Base-by-base conservation (phyloP, 2,329 filamentous ascomycete species). In the Stagonosporopsis vannaccii region DNA sequence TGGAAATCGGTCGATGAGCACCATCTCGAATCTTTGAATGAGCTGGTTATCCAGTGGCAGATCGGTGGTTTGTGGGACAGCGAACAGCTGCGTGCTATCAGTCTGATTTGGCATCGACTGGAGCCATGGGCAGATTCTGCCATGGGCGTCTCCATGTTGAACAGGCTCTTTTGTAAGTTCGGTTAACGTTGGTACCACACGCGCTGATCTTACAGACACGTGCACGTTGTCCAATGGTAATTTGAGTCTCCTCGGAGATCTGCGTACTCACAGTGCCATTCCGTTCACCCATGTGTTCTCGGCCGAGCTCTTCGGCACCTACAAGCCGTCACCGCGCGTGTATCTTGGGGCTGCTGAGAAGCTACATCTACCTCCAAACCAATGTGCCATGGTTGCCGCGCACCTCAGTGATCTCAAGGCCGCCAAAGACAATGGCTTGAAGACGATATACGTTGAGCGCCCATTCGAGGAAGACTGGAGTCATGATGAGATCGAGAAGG, bases 141-240 rank as follows among this genome's bases (percentile, higher is more conserved):
- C 15, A 74, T 79, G 1, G 90, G 89, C 0, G 74, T 94, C 20
- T 69, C 74, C 1, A 72, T 78, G 41, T 75, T 93, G 23, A 82
- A 81, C 33, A 74, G 67, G 9, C 76, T 76, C 7, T 85, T 86
- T 68, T 75, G 79, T 68, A 59, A 11, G 63, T 63, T 20, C 2
- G 4, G 25, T 17, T 47, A 22, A n/a, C 23, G 35, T 22, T 12
- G 26, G 8, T 0, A 4, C 6, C 8, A 20, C 26, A 17, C 7
- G 13, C 33, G 25, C 55, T 65, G 13, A 49, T 22, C 25, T 28
- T 13, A 6, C 40, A 69, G 66, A 65, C 41, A 90, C 88, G 0
- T 82, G 85, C 36, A 91, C 89, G 0, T 78, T 94, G 23, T 91
- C 88, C 25, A 95, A 95, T 70, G 91, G 89, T 32, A 94, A 93